phyloP scores from a whole-genome alignment of 1,139 yeast species.

The Spencermartinsiella ligniputridi region DNA sequence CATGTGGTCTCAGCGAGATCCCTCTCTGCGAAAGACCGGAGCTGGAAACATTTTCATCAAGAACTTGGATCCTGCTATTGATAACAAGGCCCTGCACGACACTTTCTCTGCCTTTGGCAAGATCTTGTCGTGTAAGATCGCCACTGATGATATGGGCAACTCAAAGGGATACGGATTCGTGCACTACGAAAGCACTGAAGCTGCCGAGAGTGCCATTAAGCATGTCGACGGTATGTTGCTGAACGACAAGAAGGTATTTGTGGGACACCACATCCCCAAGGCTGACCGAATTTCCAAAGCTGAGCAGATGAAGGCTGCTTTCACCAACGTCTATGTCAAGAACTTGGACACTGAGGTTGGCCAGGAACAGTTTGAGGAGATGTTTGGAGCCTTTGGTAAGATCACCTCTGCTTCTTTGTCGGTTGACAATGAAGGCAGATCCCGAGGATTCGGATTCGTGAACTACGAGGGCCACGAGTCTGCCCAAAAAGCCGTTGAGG shows the following conservation, averaged over 20 bases:
- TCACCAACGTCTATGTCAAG: constrained; percentile 93
- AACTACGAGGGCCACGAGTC: constrained; percentile 83
- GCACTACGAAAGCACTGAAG: constrained; percentile 90
- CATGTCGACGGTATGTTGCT: constrained; percentile 98
- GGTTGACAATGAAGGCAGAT: constrained; percentile 80
- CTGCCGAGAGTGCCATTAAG: constrained; percentile 94
- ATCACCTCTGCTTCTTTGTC: constrained; percentile 84
- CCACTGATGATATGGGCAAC: constrained; percentile 86
- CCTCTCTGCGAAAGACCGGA: constrained; percentile 92
- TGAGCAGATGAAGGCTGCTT: constrained; percentile 88
- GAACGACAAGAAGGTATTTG: constrained; percentile 94
- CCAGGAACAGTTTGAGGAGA: constrained; percentile 61
- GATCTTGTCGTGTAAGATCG: constrained; percentile 95
- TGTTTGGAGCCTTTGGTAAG: constrained; percentile 71
- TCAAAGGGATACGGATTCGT: constrained; percentile 98
- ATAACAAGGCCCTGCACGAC: constrained; percentile 97
- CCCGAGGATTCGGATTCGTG: constrained; percentile 95
- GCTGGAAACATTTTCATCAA: constrained; percentile 96
- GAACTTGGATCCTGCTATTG: constrained; percentile 97
- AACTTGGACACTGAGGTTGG: constrained; percentile 75
- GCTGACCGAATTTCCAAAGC: constrained; percentile 94
- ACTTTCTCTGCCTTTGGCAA: constrained; percentile 96
- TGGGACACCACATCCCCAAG: constrained; percentile 89
- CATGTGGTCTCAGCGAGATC: constrained; percentile 99
- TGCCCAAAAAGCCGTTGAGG: constrained; percentile 85